These are phyloP conservation scores for Taphrina confusa DNA, from an alignment of 1,139 yeast genomes.

Conservation along the genomic window DNA sequence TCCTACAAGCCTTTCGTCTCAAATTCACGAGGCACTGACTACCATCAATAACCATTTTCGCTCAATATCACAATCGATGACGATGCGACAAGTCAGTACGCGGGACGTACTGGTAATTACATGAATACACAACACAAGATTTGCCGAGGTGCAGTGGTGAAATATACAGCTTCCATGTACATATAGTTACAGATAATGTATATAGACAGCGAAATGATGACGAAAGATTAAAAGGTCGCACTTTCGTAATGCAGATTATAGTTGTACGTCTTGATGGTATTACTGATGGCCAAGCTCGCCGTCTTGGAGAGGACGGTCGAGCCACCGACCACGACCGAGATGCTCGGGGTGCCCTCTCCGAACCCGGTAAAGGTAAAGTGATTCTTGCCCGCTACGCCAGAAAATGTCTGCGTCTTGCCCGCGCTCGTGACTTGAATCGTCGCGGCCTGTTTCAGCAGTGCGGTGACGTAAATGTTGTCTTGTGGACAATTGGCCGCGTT, in stretches of 20 bases:
- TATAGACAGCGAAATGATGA: too few relatives aligned
- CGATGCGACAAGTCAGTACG: too few relatives aligned
- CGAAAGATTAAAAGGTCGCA: not conserved
- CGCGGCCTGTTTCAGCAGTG: not conserved
- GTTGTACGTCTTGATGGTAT: constrained; percentile 22
- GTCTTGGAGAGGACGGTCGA: not conserved
- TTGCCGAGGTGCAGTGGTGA: too few relatives aligned
- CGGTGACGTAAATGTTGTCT: constrained; percentile 34
- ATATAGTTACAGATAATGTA: too few relatives aligned
- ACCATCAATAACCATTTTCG: too few relatives aligned
- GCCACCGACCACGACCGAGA: constrained; percentile 5
- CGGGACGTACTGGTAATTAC: too few relatives aligned
- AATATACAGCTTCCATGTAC: too few relatives aligned
- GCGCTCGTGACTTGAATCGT: constrained; percentile 19
- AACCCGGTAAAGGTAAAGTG: constrained; percentile 7
- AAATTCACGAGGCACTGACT: too few relatives aligned
- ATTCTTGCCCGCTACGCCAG: not conserved
- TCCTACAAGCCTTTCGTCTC: too few relatives aligned
- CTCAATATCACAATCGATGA: too few relatives aligned
- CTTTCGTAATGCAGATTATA: constrained; percentile 16
- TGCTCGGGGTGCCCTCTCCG: constrained; percentile 4
- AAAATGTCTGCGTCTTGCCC: not conserved
- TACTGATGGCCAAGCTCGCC: constrained; percentile 14
- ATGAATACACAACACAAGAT: too few relatives aligned
- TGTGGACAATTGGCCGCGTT: not conserved